Evolutionary conservation across 2,329 filamentous ascomycete genomes (phyloP), one percentile per base, ranked within the genome.

Genomic region (Colletotrichum nymphaeae): DNA sequence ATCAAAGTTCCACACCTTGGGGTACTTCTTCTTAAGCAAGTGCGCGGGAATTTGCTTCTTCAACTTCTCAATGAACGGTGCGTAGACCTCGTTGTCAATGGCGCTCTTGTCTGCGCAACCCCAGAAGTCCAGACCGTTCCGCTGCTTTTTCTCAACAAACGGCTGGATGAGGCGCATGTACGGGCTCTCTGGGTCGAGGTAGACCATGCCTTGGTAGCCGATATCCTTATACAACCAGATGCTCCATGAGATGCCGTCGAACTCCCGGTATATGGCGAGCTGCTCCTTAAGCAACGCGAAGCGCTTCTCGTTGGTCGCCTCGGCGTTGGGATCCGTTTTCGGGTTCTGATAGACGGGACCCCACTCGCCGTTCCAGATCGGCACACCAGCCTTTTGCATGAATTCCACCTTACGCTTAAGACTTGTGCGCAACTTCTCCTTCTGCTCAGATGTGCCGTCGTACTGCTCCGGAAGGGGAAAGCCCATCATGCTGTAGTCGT

Each of bases 151-250:
- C 60, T 86, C 84, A 0, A 91, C 78, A 67, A 91, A 89, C 0
- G 86, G 83, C 22, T 82, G 77, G 55, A 91, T 84, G 2, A 86
- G 84, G 26, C 82, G 82, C 78, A 89, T 89, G 80, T 88, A 90
- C 2, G 82, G 76, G 8, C 83, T 86, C 12, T 85, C 78, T 0
- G 86, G 85, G 42, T 82, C 81, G 0, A 86, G 81, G 73, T 88
- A 86, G 0, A 88, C 81, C 88, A 90, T 89, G 6, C 88, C 88
- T 78, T 90, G 88, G 57, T 87, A 84, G 0, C 88, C 87, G 52
- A 90, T 86, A 71, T 90, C 88, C 77, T 90, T 90, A 79, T 89
- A 90, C 0, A 88, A 79, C 88, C 88, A 90, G 76, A 92, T 92
- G 16, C 82, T 87, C 90, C 90, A 92, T 58, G 85, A 86, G 4